Evolutionary conservation across 306 rosid species (phyloP).

Genomic region (Begonia masoniana): DNA sequence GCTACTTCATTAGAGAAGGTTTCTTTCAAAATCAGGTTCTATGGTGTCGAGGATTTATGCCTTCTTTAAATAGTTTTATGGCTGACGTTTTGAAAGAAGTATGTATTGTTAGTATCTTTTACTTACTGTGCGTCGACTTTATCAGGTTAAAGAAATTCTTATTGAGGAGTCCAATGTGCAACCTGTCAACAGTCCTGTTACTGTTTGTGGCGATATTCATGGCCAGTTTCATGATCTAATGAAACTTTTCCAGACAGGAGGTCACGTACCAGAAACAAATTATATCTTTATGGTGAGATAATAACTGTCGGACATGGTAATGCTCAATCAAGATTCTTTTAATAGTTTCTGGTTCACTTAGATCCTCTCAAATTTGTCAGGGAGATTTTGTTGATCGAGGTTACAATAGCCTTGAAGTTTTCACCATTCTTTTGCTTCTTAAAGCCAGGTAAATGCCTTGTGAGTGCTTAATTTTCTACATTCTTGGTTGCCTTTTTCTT

Average conservation of each 20-base stretch:
- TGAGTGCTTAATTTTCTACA: no score
- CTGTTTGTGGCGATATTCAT: conserved; percentile 96
- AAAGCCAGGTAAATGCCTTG: conserved; percentile 63
- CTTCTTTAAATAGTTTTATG: no score
- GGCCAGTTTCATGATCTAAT: conserved; percentile 93
- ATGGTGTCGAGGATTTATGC: no score
- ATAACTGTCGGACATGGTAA: conserved; percentile 1
- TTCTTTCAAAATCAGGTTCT: no score
- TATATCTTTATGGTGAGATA: conserved; percentile 78
- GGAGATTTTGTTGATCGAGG: conserved; percentile 98
- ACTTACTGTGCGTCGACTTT: no score
- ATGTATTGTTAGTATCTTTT: no score
- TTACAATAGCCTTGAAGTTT: conserved; percentile 94
- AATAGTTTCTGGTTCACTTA: conserved; percentile 8
- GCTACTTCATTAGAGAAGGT: no score
- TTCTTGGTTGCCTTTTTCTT: no score
- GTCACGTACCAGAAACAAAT: conserved; percentile 96
- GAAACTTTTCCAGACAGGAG: conserved; percentile 98
- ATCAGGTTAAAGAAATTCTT: conserved; percentile 89
- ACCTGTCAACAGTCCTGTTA: conserved; percentile 94
- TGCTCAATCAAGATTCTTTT: background rate
- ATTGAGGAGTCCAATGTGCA: conserved; percentile 98
- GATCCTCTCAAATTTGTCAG: conserved; percentile 31
- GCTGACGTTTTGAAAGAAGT: no score
- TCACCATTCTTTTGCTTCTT: conserved; percentile 92